Evolutionary conservation across 805 yeast genomes (phyloP).

Genomic region (Yamadazyma paraphyllophila): DNA sequence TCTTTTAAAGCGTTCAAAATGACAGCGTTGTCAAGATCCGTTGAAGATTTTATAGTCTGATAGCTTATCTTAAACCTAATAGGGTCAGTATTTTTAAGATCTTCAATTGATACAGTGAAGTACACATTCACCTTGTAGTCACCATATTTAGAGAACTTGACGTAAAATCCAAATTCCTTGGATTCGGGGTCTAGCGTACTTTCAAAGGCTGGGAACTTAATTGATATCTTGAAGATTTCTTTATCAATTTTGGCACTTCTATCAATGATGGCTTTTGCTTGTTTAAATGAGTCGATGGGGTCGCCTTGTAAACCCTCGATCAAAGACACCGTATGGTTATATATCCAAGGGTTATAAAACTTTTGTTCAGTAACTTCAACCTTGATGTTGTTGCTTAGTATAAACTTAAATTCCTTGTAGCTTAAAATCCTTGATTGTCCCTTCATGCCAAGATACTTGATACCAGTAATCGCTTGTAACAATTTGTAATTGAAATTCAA

Average conservation of each 20-base stretch:
- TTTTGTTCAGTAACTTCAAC: constrained; percentile 2
- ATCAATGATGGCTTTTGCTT: constrained; percentile 20
- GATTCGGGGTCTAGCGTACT: background rate
- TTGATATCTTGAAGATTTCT: constrained; percentile 28
- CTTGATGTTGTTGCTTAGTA: constrained; percentile 2
- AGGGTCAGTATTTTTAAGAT: background rate
- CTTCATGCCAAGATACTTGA: constrained; percentile 14
- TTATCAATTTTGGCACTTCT: constrained; percentile 21
- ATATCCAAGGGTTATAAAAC: constrained; percentile 15
- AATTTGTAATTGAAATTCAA: constrained; percentile 22
- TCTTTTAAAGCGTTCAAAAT: constrained; percentile 3
- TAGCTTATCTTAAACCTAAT: background rate
- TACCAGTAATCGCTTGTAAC: constrained; percentile 25
- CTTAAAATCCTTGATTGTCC: constrained; percentile 1
- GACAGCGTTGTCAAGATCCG: background rate
- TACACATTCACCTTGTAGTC: constrained; percentile 1
- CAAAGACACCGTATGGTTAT: constrained; percentile 1
- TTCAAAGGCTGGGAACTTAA: constrained; percentile 26
- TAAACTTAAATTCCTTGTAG: constrained; percentile 12
- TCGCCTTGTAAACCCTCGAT: background rate
- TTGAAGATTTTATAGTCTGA: constrained; percentile 2
- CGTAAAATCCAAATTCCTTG: constrained; percentile 3
- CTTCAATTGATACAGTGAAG: background rate
- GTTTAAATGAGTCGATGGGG: constrained; percentile 18
- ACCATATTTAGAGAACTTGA: constrained; percentile 1